Conservation (phyloP, 208 protist genomes). For the Trypanosoma lewisi region DNA sequence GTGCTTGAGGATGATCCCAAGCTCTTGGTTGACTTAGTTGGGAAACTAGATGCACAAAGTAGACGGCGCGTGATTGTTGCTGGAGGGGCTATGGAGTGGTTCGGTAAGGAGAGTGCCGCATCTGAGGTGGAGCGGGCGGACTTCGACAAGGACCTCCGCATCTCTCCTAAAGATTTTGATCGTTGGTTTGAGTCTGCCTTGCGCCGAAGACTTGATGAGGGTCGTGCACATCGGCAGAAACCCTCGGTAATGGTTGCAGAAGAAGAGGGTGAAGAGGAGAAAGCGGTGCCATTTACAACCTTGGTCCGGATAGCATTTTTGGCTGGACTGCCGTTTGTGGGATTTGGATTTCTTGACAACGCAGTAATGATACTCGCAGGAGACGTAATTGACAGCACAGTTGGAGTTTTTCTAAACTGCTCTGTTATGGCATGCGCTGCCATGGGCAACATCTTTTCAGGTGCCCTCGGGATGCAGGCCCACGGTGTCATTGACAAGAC, state of each 20-base stretch:
- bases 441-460: constrained; percentile 91
- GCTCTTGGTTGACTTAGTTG: constrained; percentile 80
- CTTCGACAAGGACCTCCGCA: constrained; percentile 73
- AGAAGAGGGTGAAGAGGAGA: constrained; percentile 20
- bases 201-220: constrained; percentile 54
- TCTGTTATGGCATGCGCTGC: constrained; percentile 88
- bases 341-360: constrained; percentile 92
- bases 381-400: constrained; percentile 81
- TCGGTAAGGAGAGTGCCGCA: constrained; percentile 82
- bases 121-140: constrained; percentile 79
- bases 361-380: constrained; percentile 89
- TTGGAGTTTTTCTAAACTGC: constrained; percentile 90
- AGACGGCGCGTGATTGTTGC: constrained; percentile 79
- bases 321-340: constrained; percentile 88
- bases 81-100: constrained; percentile 90
- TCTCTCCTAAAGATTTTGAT: constrained; percentile 90
- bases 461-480: constrained; percentile 88
- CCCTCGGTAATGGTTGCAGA: neutral
- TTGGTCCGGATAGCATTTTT: constrained; percentile 74
- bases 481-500: constrained; percentile 90
- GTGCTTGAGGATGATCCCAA: constrained; percentile 81
- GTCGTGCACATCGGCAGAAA: constrained; percentile 16
- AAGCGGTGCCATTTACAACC: constrained; percentile 44
- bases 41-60: constrained; percentile 65
- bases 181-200: constrained; percentile 86